These are phyloP conservation scores for Saturnispora sekii DNA, from an alignment of 805 yeast genomes.

Conservation along the genomic window DNA sequence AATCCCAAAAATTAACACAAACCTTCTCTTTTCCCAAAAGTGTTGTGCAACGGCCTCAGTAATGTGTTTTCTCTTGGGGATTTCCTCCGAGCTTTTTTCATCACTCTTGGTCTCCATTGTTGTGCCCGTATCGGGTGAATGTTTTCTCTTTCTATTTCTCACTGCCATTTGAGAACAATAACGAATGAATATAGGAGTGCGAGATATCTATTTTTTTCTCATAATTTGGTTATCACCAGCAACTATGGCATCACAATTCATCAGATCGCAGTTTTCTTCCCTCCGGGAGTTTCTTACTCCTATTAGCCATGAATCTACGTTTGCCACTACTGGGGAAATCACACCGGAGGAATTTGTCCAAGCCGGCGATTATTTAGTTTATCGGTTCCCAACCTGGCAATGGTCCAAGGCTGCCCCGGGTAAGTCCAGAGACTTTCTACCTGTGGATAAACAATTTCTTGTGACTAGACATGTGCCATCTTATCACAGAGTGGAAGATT, in stretches of 20 bases:
- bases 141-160: not conserved
- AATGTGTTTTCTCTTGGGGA: not conserved
- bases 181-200: not conserved
- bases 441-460: constrained; percentile 76
- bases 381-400: constrained; percentile 94
- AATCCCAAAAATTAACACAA: constrained; percentile 47
- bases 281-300: constrained; percentile 93
- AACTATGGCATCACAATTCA: constrained; percentile 21
- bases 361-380: constrained; percentile 89
- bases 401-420: constrained; percentile 63
- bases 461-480: constrained; percentile 89
- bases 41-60: constrained; percentile 7
- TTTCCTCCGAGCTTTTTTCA: not conserved
- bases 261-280: constrained; percentile 72
- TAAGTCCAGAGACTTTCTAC: constrained; percentile 60
- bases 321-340: constrained; percentile 77
- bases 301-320: constrained; percentile 76
- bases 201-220: not conserved
- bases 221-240: not conserved
- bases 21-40: constrained; percentile 15
- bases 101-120: not conserved
- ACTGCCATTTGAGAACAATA: not conserved
- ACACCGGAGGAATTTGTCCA: constrained; percentile 91
- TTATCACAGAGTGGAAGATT: constrained; percentile 54
- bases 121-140: too few relatives aligned